Evolutionary conservation across 768 basidiomycete species (phyloP).

Genomic region (Trametes punicea): DNA sequence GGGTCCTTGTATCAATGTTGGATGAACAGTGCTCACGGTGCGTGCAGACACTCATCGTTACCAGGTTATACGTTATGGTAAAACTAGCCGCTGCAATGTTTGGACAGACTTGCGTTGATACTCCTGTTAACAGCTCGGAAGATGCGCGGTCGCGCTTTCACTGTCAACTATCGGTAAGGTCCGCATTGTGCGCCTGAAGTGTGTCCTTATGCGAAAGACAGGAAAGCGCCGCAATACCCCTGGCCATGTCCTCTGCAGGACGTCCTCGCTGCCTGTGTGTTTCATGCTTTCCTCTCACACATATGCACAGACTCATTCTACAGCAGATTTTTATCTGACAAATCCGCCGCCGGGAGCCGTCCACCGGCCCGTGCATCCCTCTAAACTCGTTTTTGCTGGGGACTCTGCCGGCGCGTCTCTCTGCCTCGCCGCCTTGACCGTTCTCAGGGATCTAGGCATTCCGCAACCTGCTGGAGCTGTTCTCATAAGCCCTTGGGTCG

Average conservation of each 20-base stretch:
- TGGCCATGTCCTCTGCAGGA: slow-evolving; percentile 80
- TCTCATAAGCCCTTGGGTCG: slow-evolving; percentile 79
- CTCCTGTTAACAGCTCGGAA: slow-evolving; percentile 52
- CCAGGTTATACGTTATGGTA: slow-evolving; percentile 57
- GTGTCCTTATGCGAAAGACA: slow-evolving; percentile 26
- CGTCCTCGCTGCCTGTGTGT: slow-evolving; percentile 66
- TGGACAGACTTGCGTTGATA: slow-evolving; percentile 4
- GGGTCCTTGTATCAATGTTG: slow-evolving; percentile 17
- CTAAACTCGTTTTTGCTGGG: slow-evolving; percentile 72
- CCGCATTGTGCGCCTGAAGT: neutral
- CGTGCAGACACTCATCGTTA: slow-evolving; percentile 54
- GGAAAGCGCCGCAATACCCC: slow-evolving; percentile 82
- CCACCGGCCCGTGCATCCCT: slow-evolving; percentile 61
- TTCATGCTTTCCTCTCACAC: too few relatives aligned
- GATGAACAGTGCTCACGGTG: neutral
- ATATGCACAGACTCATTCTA: neutral
- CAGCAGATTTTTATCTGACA: slow-evolving; percentile 68
- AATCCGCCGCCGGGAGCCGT: slow-evolving; percentile 59
- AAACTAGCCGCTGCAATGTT: slow-evolving; percentile 3
- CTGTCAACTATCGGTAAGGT: slow-evolving; percentile 49
- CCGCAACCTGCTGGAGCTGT: slow-evolving; percentile 74
- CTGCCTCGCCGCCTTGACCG: slow-evolving; percentile 54
- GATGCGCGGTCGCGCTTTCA: slow-evolving; percentile 65
- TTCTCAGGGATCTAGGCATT: slow-evolving; percentile 66
- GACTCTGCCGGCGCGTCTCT: slow-evolving; percentile 78